These are phyloP conservation scores for Ganoderma resinaceum DNA, from an alignment of 1,284 basidiomycete genomes.

Conservation along the genomic window DNA sequence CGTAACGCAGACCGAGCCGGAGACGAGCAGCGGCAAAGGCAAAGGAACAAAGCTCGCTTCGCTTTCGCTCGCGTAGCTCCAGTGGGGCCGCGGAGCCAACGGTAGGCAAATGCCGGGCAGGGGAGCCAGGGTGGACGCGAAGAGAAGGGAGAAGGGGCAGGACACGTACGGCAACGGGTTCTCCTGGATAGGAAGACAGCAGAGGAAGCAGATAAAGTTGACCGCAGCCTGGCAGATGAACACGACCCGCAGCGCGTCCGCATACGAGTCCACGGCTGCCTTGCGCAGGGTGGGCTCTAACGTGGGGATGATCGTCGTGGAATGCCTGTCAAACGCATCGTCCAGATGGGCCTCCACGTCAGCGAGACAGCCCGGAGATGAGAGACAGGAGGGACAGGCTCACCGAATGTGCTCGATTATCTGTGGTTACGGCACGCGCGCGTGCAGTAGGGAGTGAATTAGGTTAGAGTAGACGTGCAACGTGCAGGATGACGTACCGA, in stretches of 20 bases:
- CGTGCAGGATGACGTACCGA: conserved; percentile 52
- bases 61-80: not conserved
- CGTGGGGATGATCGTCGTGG: conserved; percentile 78
- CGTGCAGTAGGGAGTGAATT: not conserved
- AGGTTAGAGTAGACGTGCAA: not conserved
- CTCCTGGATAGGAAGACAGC: conserved; percentile 79
- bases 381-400: conserved; percentile 22
- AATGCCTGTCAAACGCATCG: conserved; percentile 69
- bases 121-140: conserved; percentile 8
- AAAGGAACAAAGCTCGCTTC: not conserved
- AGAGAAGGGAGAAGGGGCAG: conserved; percentile 13
- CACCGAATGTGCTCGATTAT: conserved; percentile 77
- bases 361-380: conserved; percentile 7
- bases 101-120: conserved; percentile 1
- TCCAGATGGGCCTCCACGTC: conserved; percentile 6
- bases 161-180: conserved; percentile 70
- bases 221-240: conserved; percentile 81
- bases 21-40: conserved; percentile 21
- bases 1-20: conserved; percentile 9
- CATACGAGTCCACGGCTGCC: conserved; percentile 86
- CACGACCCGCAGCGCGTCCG: conserved; percentile 82
- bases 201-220: conserved; percentile 67
- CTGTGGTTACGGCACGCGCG: conserved; percentile 43
- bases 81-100: not conserved
- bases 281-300: conserved; percentile 67